phyloP scores from a whole-genome alignment of 805 yeast species.

The Saccharomyces jurei region DNA sequence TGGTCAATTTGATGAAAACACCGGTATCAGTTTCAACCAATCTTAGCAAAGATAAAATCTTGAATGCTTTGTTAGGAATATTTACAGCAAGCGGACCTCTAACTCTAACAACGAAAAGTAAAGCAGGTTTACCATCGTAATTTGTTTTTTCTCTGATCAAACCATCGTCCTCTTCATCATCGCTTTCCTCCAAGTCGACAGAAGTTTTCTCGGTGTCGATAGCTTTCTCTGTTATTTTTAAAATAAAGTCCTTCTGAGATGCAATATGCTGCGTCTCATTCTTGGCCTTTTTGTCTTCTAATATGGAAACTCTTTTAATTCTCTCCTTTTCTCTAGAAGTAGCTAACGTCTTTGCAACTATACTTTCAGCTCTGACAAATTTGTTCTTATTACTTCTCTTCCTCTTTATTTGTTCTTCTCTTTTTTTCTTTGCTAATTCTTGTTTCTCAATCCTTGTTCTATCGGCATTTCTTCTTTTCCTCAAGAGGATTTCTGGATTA shows the following conservation, averaged over 20 bases:
- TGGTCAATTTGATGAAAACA: conserved; percentile 59
- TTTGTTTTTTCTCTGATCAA: conserved; percentile 28
- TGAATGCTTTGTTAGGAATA: conserved; percentile 56
- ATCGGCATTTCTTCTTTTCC: conserved; percentile 74
- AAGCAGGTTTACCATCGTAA: conserved; percentile 39
- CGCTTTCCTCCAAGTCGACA: conserved; percentile 7
- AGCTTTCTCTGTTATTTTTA: conserved; percentile 24
- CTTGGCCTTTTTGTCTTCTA: conserved; percentile 35
- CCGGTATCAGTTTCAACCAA: conserved; percentile 55
- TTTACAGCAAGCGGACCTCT: conserved; percentile 56
- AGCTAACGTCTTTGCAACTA: conserved; percentile 59
- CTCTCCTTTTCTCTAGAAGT: conserved; percentile 62
- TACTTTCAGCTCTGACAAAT: conserved; percentile 67
- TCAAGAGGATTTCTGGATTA: conserved; percentile 68
- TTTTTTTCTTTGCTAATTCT: conserved; percentile 49
- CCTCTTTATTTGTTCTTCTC: conserved; percentile 38
- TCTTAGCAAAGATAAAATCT: conserved; percentile 54
- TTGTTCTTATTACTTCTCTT: conserved; percentile 38
- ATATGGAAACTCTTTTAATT: conserved; percentile 51
- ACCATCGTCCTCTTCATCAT: conserved; percentile 25
- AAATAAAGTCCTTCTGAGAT: conserved; percentile 29
- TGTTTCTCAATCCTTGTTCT: conserved; percentile 66
- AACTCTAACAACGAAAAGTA: conserved; percentile 60
- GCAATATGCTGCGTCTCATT: conserved; percentile 21
- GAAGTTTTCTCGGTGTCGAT: conserved; percentile 9